Evolutionary conservation across 768 basidiomycete species (phyloP).

Genomic region (Pleurotus giganteus): DNA sequence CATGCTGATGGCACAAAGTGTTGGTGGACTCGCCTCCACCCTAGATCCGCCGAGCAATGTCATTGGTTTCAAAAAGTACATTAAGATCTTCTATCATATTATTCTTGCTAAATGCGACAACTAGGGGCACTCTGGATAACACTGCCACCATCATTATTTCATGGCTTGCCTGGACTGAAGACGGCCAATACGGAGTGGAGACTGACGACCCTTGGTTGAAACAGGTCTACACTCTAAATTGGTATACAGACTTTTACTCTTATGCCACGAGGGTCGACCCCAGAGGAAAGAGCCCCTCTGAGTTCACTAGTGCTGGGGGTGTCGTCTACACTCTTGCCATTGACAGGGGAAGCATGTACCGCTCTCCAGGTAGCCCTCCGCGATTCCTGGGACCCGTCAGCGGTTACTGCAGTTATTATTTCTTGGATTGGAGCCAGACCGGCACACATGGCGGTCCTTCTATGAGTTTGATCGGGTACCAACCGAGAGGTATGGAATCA

Average conservation of each 20-base stretch:
- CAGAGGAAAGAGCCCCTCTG: background rate
- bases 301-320: background rate
- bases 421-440: background rate
- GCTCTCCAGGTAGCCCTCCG: background rate
- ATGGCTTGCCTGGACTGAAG: background rate
- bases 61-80: background rate
- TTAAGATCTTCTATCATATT: background rate
- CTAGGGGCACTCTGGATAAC: background rate
- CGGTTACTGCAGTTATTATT: background rate
- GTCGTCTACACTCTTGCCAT: constrained; percentile 3
- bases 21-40: background rate
- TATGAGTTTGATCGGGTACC: background rate
- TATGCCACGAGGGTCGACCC: background rate
- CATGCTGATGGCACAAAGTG: background rate
- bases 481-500: background rate
- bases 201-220: background rate
- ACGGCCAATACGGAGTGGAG: background rate
- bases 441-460: background rate
- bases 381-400: background rate
- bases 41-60: background rate
- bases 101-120: background rate
- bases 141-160: background rate
- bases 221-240: background rate
- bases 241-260: background rate
- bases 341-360: background rate